Evolutionary conservation across 2,329 filamentous ascomycete genomes (phyloP), one percentile per base, ranked within the genome.

Genomic region (Nemania sp.): DNA sequence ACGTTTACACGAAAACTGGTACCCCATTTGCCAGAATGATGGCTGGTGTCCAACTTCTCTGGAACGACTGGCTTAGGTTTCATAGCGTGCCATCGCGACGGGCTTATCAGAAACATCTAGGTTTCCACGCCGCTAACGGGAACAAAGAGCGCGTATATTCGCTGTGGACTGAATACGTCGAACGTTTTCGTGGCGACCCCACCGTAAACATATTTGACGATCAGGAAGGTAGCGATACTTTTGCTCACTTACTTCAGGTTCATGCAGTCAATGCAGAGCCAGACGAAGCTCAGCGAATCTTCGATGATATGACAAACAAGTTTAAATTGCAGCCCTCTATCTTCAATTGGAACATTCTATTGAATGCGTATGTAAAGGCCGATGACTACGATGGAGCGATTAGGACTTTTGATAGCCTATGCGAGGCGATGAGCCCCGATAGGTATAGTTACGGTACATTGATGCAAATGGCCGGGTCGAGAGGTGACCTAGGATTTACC

Each of bases 401-500:
- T 64, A 77, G 82, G 6, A 84, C 86, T 56, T 94, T 97, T 73
- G 84, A 89, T 20, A 80, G 85, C 10, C 85, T 96, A 70, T 84
- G 72, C 73, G 77, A 69, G 74, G 81, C 68, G 35, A 74, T 88
- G 3, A 74, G 79, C 24, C 90, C 92, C 0, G 87, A 93, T 77
- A 75, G 81, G 0, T 85, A 88, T 73, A 92, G 90, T 0, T 93
- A 93, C 73, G 88, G 87, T 2, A 91, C 90, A 5, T 81, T 97
- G 70, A 92, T 97, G 87, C 86, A 88, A 26, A 84, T 97, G 74
- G 88, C 88, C 58, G 90, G 90, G 18, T 84, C 84, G 15, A 86
- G 88, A 72, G 94, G 94, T 24, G 94, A 98, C 76, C 80, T 94
- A 1, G 87, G 90, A 24, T 87, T 87, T 60, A 89, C 92, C 1